Conservation (phyloP, 441 rosid genomes). For the California macrophylla region DNA sequence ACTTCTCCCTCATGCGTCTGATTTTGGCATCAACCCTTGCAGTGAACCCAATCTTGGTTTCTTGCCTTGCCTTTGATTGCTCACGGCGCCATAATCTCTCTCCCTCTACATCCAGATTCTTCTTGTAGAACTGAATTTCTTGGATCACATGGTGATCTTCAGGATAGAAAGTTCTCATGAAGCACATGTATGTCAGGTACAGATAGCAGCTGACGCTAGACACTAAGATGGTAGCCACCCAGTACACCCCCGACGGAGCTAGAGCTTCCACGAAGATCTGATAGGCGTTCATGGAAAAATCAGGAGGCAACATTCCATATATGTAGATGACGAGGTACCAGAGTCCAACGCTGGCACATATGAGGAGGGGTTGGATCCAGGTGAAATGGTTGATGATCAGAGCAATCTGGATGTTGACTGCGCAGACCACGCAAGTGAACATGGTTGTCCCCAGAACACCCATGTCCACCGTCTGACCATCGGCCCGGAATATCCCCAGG, state of each 20-base stretch:
- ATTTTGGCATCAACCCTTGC: constrained; percentile 85
- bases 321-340: constrained; percentile 83
- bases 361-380: constrained; percentile 88
- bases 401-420: constrained; percentile 88
- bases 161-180: constrained; percentile 74
- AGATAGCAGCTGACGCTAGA: constrained; percentile 62
- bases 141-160: constrained; percentile 97
- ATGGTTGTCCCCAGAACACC: constrained; percentile 74
- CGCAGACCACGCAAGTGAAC: constrained; percentile 92
- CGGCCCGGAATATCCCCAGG: constrained; percentile 59
- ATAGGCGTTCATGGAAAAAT: constrained; percentile 57
- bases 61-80: constrained; percentile 73
- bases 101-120: constrained; percentile 53
- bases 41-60: constrained; percentile 57
- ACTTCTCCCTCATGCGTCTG: neutral
- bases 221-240: constrained; percentile 65
- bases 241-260: constrained; percentile 75
- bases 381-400: constrained; percentile 95
- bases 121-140: constrained; percentile 82
- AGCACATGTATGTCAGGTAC: constrained; percentile 65
- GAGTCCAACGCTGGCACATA: constrained; percentile 79
- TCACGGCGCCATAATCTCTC: constrained; percentile 82
- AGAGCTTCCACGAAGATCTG: constrained; percentile 69
- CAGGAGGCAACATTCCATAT: constrained; percentile 74
- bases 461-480: constrained; percentile 94